Evolutionary conservation across 495 filamentous ascomycete species (phyloP).

Genomic region (Parathielavia hyrcaniae): DNA sequence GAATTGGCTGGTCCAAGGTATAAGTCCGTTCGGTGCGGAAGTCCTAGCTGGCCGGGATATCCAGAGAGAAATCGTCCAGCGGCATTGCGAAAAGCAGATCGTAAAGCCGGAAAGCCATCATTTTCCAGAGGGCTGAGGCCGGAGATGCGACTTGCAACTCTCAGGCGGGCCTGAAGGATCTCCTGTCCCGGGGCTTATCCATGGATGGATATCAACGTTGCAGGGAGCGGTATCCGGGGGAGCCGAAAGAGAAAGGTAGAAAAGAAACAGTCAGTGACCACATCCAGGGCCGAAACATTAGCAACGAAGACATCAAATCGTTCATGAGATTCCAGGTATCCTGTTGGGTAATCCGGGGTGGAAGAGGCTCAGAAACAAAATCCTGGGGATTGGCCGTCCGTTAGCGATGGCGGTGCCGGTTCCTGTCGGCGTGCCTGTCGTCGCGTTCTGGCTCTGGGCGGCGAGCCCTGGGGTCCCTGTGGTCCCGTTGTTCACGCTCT

Average conservation of each 20-base stretch:
- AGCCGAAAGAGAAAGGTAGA: constrained; percentile 7
- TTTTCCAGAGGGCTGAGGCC: constrained; percentile 13
- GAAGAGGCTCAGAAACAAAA: constrained; percentile 8
- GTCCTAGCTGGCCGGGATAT: constrained; percentile 4
- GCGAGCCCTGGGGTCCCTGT: constrained; percentile 22
- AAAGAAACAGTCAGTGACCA: constrained; percentile 15
- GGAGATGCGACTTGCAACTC: constrained; percentile 46
- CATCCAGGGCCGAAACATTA: constrained; percentile 27
- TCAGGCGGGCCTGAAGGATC: constrained; percentile 25
- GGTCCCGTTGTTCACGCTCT: constrained; percentile 24
- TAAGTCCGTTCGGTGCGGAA: constrained; percentile 13
- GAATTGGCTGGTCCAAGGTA: constrained; percentile 1
- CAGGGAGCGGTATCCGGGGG: constrained; percentile 30
- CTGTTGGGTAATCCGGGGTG: constrained; percentile 10
- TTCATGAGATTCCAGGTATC: constrained; percentile 20
- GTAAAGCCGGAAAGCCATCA: constrained; percentile 7
- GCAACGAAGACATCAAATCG: constrained; percentile 18
- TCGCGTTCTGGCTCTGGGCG: constrained; percentile 28
- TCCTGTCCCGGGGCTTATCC: constrained; percentile 38
- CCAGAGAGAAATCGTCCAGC: constrained; percentile 1
- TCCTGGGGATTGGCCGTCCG: constrained; percentile 8
- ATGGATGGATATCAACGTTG: constrained; percentile 31
- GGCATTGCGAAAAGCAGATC: background rate
- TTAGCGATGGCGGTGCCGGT: constrained; percentile 31
- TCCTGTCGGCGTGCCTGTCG: constrained; percentile 27